Base-by-base conservation (phyloP, 2,329 filamentous ascomycete genomes). In the Fusarium sp. region DNA sequence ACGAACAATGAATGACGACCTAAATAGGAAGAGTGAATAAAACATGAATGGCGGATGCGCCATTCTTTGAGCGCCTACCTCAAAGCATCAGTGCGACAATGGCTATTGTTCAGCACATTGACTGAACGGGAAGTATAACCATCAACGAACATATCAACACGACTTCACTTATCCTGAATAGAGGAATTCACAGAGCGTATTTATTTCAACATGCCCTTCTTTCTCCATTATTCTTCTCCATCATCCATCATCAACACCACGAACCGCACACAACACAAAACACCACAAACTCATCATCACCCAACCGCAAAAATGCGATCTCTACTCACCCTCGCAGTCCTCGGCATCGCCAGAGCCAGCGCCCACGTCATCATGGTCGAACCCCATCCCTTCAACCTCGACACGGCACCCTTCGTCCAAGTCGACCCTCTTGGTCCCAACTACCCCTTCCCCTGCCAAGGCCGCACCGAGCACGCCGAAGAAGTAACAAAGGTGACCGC, bases 361-460 rank as follows among this genome's bases (percentile, higher is more conserved):
- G 60, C 67, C 38, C 77, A 79, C 16, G 66, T 78, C 56, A 70
- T 79, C 65, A 79, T 79, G 77, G 36, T 79, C 2, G 77, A 79
- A n/a, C 77, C 77, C 11, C 77, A 79, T 11, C 77, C 77, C n/a
- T 79, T 68, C 73, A 79, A 78, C 36, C 76, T 79, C 40, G 76
- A 79, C 56, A 78, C 67, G 0, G 68, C 67, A 3, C 77, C 77
- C 6, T 63, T 77, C 1, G 66, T 70, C 11, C 77, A 79, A 36
- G 70, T 56, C 17, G 65, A 70, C 38, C 77, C 77, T 22, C 62
- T 79, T 2, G 71, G 66, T 35, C 70, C 61, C 4, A 51, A 70
- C 1, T 63, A 76, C 2, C 73, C 74, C 1, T 79, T 79, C 40
- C 77, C 77, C 4, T 79, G 77, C 38, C 77, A 79, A 42, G 73